phyloP scores from a whole-genome alignment of 257 asterid species.

The Jaltomata sinuosa region DNA sequence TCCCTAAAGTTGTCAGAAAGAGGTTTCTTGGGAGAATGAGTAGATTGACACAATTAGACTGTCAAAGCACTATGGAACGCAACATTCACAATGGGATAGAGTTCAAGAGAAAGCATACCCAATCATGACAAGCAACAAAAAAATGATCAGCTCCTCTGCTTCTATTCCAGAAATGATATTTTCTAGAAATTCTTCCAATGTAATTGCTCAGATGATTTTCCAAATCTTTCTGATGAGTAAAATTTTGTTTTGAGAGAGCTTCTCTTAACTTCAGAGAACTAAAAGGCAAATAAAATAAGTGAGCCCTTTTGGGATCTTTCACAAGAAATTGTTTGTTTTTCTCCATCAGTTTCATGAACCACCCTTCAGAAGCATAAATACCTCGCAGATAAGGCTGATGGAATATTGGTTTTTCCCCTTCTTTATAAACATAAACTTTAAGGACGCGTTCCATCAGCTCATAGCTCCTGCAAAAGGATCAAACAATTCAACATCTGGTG shows the following conservation, averaged over 20 bases:
- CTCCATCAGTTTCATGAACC: conserved; percentile 61
- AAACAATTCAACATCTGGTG: neutral
- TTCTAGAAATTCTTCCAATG: conserved; percentile 21
- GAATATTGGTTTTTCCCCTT: conserved; percentile 53
- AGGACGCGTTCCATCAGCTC: conserved; percentile 45
- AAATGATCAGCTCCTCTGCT: conserved; percentile 52
- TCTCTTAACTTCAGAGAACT: conserved; percentile 36
- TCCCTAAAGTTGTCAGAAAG: neutral
- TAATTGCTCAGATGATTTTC: conserved; percentile 30
- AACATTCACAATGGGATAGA: neutral
- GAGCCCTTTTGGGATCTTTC: conserved; percentile 44
- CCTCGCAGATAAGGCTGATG: conserved; percentile 44
- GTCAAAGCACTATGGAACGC: neutral
- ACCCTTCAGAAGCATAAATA: conserved; percentile 65
- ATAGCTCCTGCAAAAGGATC: conserved; percentile 45
- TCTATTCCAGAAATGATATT: conserved; percentile 50
- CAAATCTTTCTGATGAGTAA: conserved; percentile 15
- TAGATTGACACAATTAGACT: neutral
- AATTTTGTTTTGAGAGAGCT: conserved; percentile 13
- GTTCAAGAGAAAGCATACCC: conserved; percentile 34
- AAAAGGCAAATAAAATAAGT: conserved; percentile 49
- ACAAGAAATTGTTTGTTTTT: conserved; percentile 36
- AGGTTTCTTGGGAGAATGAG: neutral
- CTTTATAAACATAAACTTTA: conserved; percentile 46
- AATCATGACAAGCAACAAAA: conserved; percentile 62